Conservation (phyloP, 352 stramenopile genomes). For the Phytophthora sojae region DNA sequence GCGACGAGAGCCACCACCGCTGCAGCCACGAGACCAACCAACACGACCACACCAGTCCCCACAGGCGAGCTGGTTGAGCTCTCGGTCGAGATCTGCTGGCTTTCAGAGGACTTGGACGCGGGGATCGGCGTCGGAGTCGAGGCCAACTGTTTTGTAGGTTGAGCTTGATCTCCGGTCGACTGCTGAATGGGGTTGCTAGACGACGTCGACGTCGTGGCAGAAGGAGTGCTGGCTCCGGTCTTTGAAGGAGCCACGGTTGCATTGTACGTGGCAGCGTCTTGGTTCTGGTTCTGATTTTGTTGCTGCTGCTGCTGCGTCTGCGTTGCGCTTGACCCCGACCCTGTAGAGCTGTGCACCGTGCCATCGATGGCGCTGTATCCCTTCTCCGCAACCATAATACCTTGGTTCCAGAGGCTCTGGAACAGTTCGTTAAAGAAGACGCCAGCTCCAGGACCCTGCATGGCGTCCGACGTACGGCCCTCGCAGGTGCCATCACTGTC, state of each 20-base stretch:
- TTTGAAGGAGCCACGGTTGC: slow-evolving; percentile 10
- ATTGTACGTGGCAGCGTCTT: slow-evolving; percentile 20
- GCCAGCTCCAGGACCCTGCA: slow-evolving; percentile 60
- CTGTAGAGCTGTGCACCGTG: slow-evolving; percentile 23
- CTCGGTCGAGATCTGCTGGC: slow-evolving; percentile 42
- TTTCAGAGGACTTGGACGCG: slow-evolving; percentile 21
- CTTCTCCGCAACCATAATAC: slow-evolving; percentile 60
- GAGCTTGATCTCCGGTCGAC: slow-evolving; percentile 17
- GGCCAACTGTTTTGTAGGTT: neutral
- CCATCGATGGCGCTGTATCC: slow-evolving; percentile 48
- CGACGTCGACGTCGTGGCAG: slow-evolving; percentile 9
- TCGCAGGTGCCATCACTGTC: slow-evolving; percentile 69
- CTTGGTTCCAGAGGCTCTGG: slow-evolving; percentile 72
- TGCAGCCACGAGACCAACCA: slow-evolving; percentile 46
- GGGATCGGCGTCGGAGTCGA: slow-evolving; percentile 14
- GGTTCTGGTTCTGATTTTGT: slow-evolving; percentile 12
- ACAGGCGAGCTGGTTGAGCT: slow-evolving; percentile 24
- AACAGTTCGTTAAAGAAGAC: slow-evolving; percentile 71
- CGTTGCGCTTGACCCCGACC: slow-evolving; percentile 16
- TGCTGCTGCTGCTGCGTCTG: slow-evolving; percentile 8
- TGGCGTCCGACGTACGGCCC: slow-evolving; percentile 49
- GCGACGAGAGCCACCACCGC: slow-evolving; percentile 50
- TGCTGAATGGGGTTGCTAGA: slow-evolving; percentile 19
- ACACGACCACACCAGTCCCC: slow-evolving; percentile 45
- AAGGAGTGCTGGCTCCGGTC: neutral